Evolutionary conservation across 1,284 basidiomycete species (phyloP).

Genomic region (Inonotus hispidus): DNA sequence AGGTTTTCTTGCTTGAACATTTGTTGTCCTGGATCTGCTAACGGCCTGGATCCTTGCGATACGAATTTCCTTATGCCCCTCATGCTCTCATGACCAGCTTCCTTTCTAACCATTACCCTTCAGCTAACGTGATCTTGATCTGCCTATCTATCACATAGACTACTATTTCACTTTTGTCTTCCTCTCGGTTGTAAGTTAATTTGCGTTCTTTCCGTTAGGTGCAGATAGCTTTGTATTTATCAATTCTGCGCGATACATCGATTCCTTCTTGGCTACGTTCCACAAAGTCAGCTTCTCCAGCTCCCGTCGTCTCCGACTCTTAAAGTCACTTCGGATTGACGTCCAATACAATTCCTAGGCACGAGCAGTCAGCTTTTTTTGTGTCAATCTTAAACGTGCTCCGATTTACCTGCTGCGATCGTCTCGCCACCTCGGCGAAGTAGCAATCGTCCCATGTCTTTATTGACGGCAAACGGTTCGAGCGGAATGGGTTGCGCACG

Average conservation of each 20-base stretch:
- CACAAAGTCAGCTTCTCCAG: neutral
- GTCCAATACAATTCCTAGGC: conserved; percentile 39
- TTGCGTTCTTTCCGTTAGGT: neutral
- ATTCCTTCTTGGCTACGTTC: neutral
- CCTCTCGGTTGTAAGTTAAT: neutral
- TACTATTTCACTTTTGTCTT: neutral
- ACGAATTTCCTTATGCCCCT: neutral
- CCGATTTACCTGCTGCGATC: conserved; percentile 75
- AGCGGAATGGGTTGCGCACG: conserved; percentile 66
- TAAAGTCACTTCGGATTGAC: conserved; percentile 6
- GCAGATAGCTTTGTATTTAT: conserved; percentile 3
- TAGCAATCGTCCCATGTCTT: conserved; percentile 93
- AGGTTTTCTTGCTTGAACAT: neutral
- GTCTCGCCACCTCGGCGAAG: conserved; percentile 90
- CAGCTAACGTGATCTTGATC: too few relatives aligned
- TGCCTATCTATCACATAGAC: neutral
- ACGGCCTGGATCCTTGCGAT: neutral
- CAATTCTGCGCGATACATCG: neutral
- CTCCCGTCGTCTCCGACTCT: neutral
- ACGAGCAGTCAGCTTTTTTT: neutral
- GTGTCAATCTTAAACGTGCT: neutral
- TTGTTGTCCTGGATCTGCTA: neutral
- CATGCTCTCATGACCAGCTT: neutral
- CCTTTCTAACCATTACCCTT: neutral
- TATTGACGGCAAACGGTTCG: conserved; percentile 86